Base-by-base conservation (phyloP, 2,329 filamentous ascomycete species). In the Alternaria viburni region DNA sequence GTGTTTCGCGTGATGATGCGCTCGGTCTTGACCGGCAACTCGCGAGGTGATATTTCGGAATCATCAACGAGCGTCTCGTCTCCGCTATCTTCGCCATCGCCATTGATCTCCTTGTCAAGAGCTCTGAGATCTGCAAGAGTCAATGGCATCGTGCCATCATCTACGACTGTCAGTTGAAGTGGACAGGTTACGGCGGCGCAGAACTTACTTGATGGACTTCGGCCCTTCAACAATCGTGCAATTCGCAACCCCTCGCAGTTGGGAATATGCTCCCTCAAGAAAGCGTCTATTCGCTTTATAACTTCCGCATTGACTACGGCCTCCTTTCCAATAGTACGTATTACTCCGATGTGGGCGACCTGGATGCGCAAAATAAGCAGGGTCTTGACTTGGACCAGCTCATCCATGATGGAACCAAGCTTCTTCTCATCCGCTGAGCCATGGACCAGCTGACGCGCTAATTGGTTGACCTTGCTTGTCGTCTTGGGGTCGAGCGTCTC, bases 351-450 rank as follows among this genome's bases (percentile, higher is more conserved):
- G 46, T 69, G 61, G n/a, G 68, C 64, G 25, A 70, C 57, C 28
- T 69, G 61, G 13, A 72, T 69, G 52, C 54, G 44, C 25, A 71
- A 30, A 5, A 68, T 30, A 28, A 72, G 56, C 36, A 43, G n/a
- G 11, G 56, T 6, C 46, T 72, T 72, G 9, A 68, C 63, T n/a
- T 65, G 63, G 4, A 32, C 61, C 15, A 72, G 46, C 45, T 72
- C 68, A 5, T 54, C 55, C 69, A 72, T 71, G 28, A 69, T 65
- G 26, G 12, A 54, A 6, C 26, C 26, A 12, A 72, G 56, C 28
- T 64, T 68, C 52, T 67, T 71, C 51, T 71, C 67, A 17, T 72
- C 65, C 4, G 43, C 41, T 21, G 67, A 64, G 28, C 67, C 69
- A 10, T 69, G 19, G 6, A 57, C 41, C n/a, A 72, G 36, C 45